Evolutionary conservation across 192 early-diverging fungal species (phyloP), one percentile per base, ranked within the genome.

Genomic region (Coemansia sp.): DNA sequence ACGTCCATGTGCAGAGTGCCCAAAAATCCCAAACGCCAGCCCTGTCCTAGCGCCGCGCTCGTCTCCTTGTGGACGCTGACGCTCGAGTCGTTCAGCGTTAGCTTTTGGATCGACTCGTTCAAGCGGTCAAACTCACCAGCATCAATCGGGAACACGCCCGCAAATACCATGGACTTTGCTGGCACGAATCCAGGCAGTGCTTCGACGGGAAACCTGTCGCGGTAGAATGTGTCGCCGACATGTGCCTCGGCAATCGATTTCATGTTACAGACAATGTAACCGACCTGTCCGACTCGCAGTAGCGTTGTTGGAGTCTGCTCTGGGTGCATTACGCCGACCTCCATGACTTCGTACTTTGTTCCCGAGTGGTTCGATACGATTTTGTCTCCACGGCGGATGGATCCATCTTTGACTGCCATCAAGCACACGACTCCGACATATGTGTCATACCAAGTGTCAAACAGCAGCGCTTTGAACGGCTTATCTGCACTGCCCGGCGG

Each of bases 1-100:
- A 99, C 97, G 78, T 99, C 97, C 97, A 98, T 97, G 69, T 99
- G 97, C 39, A 99, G 71, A 0, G 95, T 98, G 20, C 97, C 97
- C 62, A 99, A 72, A 64, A 99, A 99, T 11, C 97, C 97, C 22
- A 99, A 80, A 2, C 97, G 88, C 89, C 95, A 99, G 4, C 97
- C 97, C 79, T 99, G 97, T 3, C 97, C 97, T 29, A 99, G 70
- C 24, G 96, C 94, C 20, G 76, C 87, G 72, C 92, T 89, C 7
- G 92, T 94, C 67, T 94, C 93, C 66, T 93, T 93, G 65, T 92
- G 89, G 1, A 99, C 91, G 57, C 87, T 84, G 7, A 99, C 97
- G 62, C 92, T 94, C 9, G 95, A 89, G 85, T 99, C 97, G 74
- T 96, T 99, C n/a, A 99, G 83, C 5, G 95, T 97, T 31, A 99